A percentile compares a stretch with the other conserved stretches of the same genome.
phyloP scores from a whole-genome alignment of 2,329 filamentous ascomycete genomes.

The Cladosporium sp. region DNA sequence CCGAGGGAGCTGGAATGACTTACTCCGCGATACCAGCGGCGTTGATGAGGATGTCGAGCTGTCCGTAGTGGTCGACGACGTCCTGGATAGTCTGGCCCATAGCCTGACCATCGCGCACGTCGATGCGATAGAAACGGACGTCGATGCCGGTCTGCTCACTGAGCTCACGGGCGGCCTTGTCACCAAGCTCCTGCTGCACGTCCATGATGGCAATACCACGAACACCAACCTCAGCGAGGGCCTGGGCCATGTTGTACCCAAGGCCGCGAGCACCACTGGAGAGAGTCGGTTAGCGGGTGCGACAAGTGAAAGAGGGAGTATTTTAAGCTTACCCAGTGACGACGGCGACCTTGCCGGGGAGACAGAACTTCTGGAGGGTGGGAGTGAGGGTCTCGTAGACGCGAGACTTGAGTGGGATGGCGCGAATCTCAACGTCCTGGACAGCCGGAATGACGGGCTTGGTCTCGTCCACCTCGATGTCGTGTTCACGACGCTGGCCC shows the following conservation, averaged over 20 bases:
- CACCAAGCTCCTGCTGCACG: slow-evolving; percentile 73
- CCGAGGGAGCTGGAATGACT: slow-evolving; percentile 31
- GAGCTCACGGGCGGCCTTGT: slow-evolving; percentile 68
- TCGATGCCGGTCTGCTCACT: slow-evolving; percentile 72
- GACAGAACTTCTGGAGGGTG: slow-evolving; percentile 69
- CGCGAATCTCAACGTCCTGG: slow-evolving; percentile 36
- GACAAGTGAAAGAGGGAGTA: neutral
- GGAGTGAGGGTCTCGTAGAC: slow-evolving; percentile 58
- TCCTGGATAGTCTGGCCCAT: slow-evolving; percentile 70
- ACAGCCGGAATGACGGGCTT: slow-evolving; percentile 39
- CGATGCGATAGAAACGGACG: slow-evolving; percentile 76
- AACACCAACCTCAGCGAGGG: slow-evolving; percentile 73
- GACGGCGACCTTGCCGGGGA: slow-evolving; percentile 71
- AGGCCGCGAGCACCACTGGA: slow-evolving; percentile 71
- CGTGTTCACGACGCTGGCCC: slow-evolving; percentile 36
- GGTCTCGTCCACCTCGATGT: slow-evolving; percentile 31
- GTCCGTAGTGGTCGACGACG: slow-evolving; percentile 66
- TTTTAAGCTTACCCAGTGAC: slow-evolving; percentile 63
- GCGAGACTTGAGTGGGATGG: slow-evolving; percentile 35
- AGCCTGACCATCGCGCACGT: slow-evolving; percentile 70
- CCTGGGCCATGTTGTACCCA: slow-evolving; percentile 77
- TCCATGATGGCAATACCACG: slow-evolving; percentile 75
- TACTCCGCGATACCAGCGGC: slow-evolving; percentile 76
- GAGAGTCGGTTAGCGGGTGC: slow-evolving; percentile 32
- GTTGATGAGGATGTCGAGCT: slow-evolving; percentile 76